A percentile compares a stretch with the other conserved stretches of the same genome.
Conservation (phyloP, 257 asterid genomes). For the Catharanthus roseus region DNA sequence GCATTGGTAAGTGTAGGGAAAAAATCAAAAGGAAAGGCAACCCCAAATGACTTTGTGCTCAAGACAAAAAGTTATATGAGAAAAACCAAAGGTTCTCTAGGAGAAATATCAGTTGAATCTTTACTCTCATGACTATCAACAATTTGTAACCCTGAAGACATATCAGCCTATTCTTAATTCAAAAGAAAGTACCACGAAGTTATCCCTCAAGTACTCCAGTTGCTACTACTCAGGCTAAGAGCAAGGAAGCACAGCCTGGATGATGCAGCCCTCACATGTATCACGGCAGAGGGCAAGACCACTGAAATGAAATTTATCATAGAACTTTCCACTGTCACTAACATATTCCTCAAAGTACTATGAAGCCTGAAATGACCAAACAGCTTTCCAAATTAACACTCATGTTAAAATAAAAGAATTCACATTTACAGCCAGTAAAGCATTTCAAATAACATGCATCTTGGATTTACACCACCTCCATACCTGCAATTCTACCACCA, state of each 20-base stretch:
- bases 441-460: constrained; percentile 8
- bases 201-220: not conserved
- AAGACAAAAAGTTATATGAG: not conserved
- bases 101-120: not conserved
- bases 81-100: not conserved
- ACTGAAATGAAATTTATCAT: not conserved
- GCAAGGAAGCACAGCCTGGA: not conserved
- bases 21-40: not conserved
- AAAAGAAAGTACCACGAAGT: not conserved
- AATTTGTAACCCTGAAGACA: not conserved
- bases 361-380: not conserved
- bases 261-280: not conserved
- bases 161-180: not conserved
- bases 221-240: not conserved
- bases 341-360: not conserved
- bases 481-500: not conserved
- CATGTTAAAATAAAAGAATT: not conserved
- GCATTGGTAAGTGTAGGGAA: not conserved
- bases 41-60: not conserved
- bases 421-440: not conserved
- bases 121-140: not conserved
- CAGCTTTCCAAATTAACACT: not conserved
- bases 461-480: not conserved
- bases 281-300: not conserved
- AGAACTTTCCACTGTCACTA: not conserved